Evolutionary conservation across 164 flowering plant species (phyloP), one percentile per base, ranked within the genome.

Genomic region (Buxus sempervirens): DNA sequence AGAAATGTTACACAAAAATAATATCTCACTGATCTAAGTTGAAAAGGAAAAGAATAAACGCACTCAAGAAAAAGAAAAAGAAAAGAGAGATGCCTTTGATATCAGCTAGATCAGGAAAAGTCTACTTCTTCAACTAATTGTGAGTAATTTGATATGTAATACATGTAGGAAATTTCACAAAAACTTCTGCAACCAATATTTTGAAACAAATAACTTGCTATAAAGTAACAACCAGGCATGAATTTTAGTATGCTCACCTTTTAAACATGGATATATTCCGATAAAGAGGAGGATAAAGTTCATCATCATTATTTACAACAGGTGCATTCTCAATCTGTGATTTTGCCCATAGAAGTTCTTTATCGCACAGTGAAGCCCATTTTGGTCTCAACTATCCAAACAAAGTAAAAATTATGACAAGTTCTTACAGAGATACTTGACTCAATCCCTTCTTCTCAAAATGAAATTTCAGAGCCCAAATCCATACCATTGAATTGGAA

Each of bases 261-360:
- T 1, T 70, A 66, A 85, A 85, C 79, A 27, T 76, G 65, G 88
- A 82, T 67, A 72, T 62, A 71, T 85, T 82, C 61, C 80, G 76
- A 58, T 73, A 81, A 55, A 80, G 48, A 32, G 79, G 74, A 54
- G 81, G 68, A 62, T 76, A 49, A 57, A 77, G 73, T 70, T 69
- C 83, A 15, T 76, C 59, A 66, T 38, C 25, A 20, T 69, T 75
- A 51, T 72, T 64, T 28, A 67, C 19, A 5, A 72, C 8, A 9
- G 80, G 80, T 71, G 86, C 88, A 71, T 78, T 81, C 67, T 73
- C 28, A 48, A 85, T 85, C 71, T 77, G 62, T 21, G 64, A 27
- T 65, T 58, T 82, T 76, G 83, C 82, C 19, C 73, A 66, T 27
- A 77, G 63, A 54, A 85, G 86, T 55, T 85, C 83, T 60, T 68